A percentile compares a stretch with the other conserved stretches of the same genome.
Evolutionary conservation across 2,329 filamentous ascomycete genomes (phyloP).

Genomic region (Akanthomyces uredinophilus): DNA sequence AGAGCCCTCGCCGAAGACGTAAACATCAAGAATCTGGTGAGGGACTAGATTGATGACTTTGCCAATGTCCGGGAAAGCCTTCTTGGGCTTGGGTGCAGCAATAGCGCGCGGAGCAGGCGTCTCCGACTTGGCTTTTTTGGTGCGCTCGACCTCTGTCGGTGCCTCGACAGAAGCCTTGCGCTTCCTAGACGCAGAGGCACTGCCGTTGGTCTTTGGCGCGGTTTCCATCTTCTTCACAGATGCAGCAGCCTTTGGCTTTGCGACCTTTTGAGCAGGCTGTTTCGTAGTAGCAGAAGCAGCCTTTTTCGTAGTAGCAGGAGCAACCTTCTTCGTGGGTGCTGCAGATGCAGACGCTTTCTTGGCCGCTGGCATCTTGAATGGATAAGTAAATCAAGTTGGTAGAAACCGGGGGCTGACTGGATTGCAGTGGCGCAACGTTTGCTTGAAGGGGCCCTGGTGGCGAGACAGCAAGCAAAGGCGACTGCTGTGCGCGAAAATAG

Average conservation of each 20-base stretch:
- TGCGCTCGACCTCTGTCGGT: constrained; percentile 20
- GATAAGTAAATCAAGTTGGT: neutral
- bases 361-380: constrained; percentile 5
- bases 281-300: neutral
- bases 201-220: constrained; percentile 10
- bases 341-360: constrained; percentile 1
- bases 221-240: constrained; percentile 18
- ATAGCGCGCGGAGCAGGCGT: constrained; percentile 15
- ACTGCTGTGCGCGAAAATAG: neutral
- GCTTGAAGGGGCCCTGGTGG: neutral
- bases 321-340: neutral
- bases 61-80: constrained; percentile 43
- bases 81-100: constrained; percentile 19
- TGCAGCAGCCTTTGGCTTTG: constrained; percentile 19
- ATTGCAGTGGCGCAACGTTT: neutral
- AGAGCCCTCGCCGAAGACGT: constrained; percentile 73
- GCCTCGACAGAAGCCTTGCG: constrained; percentile 21
- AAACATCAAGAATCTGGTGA: constrained; percentile 62
- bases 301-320: neutral
- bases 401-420: neutral
- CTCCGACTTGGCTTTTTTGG: constrained; percentile 21
- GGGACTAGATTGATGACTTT: constrained; percentile 67
- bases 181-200: constrained; percentile 22
- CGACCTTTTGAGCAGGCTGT: neutral
- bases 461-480: neutral